Percentiles rank a stretch among this genome's conserved stretches.
Evolutionary conservation across 331 rosid genomes (phyloP).

Genomic region (Prunus yedoensis): DNA sequence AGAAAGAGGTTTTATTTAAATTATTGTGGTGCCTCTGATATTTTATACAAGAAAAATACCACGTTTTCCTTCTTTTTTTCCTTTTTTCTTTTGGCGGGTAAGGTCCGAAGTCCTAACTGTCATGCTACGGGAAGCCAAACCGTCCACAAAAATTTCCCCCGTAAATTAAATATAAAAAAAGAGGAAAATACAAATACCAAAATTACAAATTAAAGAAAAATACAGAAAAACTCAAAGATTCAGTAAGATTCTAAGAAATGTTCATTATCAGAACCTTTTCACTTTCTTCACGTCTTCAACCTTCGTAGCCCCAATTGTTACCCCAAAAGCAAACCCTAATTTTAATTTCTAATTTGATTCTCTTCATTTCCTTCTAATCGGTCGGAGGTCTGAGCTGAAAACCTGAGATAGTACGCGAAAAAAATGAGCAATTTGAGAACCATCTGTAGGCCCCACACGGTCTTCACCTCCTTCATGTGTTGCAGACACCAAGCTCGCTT

Average conservation of each 20-base stretch:
- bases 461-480: constrained; percentile 50
- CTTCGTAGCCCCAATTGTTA: not conserved
- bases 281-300: constrained; percentile 37
- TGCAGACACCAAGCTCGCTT: constrained; percentile 49
- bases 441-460: constrained; percentile 48
- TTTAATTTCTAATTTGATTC: not conserved
- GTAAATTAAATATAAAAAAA: not conserved
- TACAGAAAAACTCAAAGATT: constrained; percentile 23
- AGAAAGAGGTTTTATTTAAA: too few species aligned
- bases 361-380: not conserved
- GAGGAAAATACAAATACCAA: not conserved
- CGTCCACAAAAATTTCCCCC: constrained; percentile 36
- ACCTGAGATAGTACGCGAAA: constrained; percentile 3
- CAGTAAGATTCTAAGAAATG: constrained; percentile 36
- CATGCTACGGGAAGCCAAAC: not conserved
- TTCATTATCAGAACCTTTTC: constrained; percentile 26
- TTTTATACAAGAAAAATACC: not conserved
- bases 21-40: too few species aligned
- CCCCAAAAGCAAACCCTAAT: not conserved
- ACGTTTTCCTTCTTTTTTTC: not conserved
- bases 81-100: not conserved
- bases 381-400: not conserved
- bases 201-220: constrained; percentile 15
- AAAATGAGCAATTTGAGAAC: constrained; percentile 65
- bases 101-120: constrained; percentile 3